phyloP scores from a whole-genome alignment of 345 rosid genomes.

The Jatropha curcas region DNA sequence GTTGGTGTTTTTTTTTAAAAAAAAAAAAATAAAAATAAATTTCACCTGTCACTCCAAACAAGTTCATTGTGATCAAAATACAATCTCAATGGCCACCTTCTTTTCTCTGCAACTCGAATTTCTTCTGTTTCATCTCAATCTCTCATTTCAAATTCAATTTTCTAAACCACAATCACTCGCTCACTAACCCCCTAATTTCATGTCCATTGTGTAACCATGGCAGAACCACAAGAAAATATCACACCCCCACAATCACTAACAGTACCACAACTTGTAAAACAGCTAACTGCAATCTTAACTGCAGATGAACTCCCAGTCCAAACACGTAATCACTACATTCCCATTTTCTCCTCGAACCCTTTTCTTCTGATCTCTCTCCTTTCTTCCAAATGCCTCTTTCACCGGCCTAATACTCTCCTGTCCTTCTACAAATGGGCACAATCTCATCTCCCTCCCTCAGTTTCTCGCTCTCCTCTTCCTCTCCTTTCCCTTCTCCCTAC shows the following conservation, averaged over 20 bases:
- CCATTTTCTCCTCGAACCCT: slow-evolving; percentile 49
- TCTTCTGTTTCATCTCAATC: too few relatives aligned
- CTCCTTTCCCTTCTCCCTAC: slow-evolving; percentile 63
- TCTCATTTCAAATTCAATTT: too few relatives aligned
- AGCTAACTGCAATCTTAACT: slow-evolving; percentile 44
- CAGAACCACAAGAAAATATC: not conserved
- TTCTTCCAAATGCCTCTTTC: slow-evolving; percentile 48
- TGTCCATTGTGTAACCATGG: not conserved
- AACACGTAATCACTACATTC: slow-evolving; percentile 48
- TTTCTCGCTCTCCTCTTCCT: slow-evolving; percentile 43
- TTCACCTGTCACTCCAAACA: too few relatives aligned
- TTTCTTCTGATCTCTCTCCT: slow-evolving; percentile 46
- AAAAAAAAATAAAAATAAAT: too few relatives aligned
- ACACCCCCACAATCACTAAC: slow-evolving; percentile 1
- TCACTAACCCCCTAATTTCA: too few relatives aligned
- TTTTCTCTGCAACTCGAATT: too few relatives aligned
- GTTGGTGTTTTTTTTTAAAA: too few relatives aligned
- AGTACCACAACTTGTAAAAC: slow-evolving; percentile 35
- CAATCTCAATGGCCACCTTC: too few relatives aligned
- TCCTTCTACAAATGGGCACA: slow-evolving; percentile 59
- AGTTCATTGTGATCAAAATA: too few relatives aligned
- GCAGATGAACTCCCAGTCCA: slow-evolving; percentile 37
- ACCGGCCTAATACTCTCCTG: slow-evolving; percentile 50
- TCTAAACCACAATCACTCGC: too few relatives aligned
- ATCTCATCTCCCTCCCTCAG: slow-evolving; percentile 37